A percentile compares a stretch with the other conserved stretches of the same genome.
Conservation (phyloP, 2,329 filamentous ascomycete species). For the Hymenotorrendiella dingleyae region DNA sequence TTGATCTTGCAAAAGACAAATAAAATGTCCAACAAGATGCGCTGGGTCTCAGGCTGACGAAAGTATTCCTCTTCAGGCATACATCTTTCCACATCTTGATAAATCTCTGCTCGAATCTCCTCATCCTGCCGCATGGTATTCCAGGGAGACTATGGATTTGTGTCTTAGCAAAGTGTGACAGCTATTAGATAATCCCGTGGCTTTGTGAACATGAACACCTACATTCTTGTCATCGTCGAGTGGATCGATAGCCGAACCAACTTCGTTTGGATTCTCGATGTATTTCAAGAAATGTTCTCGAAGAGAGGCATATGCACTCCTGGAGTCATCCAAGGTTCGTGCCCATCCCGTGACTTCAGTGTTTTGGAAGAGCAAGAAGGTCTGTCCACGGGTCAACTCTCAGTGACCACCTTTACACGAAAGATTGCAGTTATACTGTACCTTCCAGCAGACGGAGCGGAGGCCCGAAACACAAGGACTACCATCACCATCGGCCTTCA, state of each 20-base stretch:
- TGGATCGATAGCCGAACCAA: conserved; percentile 72
- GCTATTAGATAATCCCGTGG: background rate
- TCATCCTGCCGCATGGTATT: conserved; percentile 81
- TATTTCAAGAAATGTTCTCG: conserved; percentile 72
- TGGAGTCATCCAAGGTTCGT: conserved; percentile 58
- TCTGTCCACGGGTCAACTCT: conserved; percentile 39
- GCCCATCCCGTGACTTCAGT: conserved; percentile 63
- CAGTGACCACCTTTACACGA: too few species aligned
- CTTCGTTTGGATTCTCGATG: conserved; percentile 76
- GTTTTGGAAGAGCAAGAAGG: conserved; percentile 72
- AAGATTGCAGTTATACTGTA: conserved; percentile 35
- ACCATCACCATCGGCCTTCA: conserved; percentile 51
- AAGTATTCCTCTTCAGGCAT: conserved; percentile 91
- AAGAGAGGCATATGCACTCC: conserved; percentile 67
- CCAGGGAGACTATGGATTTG: conserved; percentile 75
- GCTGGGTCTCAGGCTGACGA: conserved; percentile 70
- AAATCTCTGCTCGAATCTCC: conserved; percentile 76
- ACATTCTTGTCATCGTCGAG: conserved; percentile 71
- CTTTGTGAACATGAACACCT: conserved; percentile 18
- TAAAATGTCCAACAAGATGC: conserved; percentile 77
- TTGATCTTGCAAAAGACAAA: conserved; percentile 95
- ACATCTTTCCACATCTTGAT: conserved; percentile 86
- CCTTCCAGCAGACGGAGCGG: conserved; percentile 91
- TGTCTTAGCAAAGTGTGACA: conserved; percentile 30
- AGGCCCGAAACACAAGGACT: conserved; percentile 67